These are phyloP conservation scores for Magnolia kwangsiensis DNA, from an alignment of 164 flowering plant species.

Conservation along the genomic window DNA sequence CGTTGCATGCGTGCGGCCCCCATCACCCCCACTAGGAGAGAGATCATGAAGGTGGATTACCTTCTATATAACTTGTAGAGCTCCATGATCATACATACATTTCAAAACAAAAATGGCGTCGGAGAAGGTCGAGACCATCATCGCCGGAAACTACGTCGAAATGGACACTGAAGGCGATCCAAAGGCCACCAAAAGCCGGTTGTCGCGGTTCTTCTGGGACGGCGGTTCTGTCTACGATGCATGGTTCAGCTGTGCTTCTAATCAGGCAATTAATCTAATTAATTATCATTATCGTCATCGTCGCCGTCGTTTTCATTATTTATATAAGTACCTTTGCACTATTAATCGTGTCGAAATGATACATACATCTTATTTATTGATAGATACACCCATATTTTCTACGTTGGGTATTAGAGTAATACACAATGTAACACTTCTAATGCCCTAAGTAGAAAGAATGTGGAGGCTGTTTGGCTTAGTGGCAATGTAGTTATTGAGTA, in stretches of 20 bases:
- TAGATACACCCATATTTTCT: too few species aligned
- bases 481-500: too few species aligned
- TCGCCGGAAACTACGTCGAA: slow-evolving; percentile 33
- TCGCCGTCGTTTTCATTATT: background rate
- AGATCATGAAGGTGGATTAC: background rate
- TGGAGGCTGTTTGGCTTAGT: too few species aligned
- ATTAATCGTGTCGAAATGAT: background rate
- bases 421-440: too few species aligned
- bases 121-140: slow-evolving; percentile 33
- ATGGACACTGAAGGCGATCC: slow-evolving; percentile 26
- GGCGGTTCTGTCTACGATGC: slow-evolving; percentile 83
- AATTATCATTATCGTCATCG: background rate
- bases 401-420: background rate
- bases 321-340: background rate
- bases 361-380: background rate
- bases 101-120: slow-evolving; percentile 22
- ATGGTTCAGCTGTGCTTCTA: slow-evolving; percentile 77
- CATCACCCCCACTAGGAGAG: background rate
- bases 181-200: slow-evolving; percentile 8
- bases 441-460: too few species aligned
- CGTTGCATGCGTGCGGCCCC: slow-evolving; percentile 18
- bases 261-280: slow-evolving; percentile 38
- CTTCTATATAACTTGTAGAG: slow-evolving; percentile 9
- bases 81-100: background rate
- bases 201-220: slow-evolving; percentile 47